Conservation (phyloP, 2,329 filamentous ascomycete species). For the Colletotrichum simmondsii region DNA sequence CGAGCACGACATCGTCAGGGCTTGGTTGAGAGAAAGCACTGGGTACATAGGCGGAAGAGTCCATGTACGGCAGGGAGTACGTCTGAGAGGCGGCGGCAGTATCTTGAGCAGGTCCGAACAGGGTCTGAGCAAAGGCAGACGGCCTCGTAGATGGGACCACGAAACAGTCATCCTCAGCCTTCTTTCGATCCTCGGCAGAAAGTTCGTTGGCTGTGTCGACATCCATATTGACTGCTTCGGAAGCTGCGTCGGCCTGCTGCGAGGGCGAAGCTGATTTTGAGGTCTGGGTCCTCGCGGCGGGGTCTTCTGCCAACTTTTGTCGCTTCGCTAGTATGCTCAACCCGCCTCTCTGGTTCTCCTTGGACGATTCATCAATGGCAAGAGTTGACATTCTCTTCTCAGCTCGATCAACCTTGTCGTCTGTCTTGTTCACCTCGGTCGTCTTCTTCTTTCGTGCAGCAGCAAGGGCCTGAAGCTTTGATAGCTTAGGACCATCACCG, state of each 20-base stretch:
- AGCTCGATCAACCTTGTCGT: slow-evolving; percentile 40
- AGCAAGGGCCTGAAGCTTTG: slow-evolving; percentile 91
- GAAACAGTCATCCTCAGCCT: slow-evolving; percentile 19
- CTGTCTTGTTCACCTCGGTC: slow-evolving; percentile 63
- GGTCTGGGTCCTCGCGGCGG: slow-evolving; percentile 11
- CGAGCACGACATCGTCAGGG: slow-evolving; percentile 88
- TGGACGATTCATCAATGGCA: slow-evolving; percentile 36
- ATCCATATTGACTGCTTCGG: slow-evolving; percentile 22
- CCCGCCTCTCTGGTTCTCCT: slow-evolving; percentile 32
- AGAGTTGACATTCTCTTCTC: slow-evolving; percentile 43
- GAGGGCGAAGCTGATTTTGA: not conserved
- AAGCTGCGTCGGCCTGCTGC: not conserved
- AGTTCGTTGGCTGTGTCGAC: not conserved
- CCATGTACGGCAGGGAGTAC: slow-evolving; percentile 61
- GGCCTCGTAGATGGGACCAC: slow-evolving; percentile 46
- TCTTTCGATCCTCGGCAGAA: not conserved
- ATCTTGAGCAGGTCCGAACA: slow-evolving; percentile 55
- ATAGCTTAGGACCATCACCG: slow-evolving; percentile 75
- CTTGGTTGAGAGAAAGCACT: slow-evolving; percentile 85
- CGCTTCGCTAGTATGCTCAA: slow-evolving; percentile 37
- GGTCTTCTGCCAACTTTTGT: slow-evolving; percentile 37
- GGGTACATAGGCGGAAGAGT: slow-evolving; percentile 59
- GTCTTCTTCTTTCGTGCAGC: slow-evolving; percentile 87
- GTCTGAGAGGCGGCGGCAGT: slow-evolving; percentile 40
- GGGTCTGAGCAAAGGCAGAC: slow-evolving; percentile 67